These are phyloP conservation scores for Jaltomata sinuosa DNA, from an alignment of 257 asterid genomes.

Conservation along the genomic window DNA sequence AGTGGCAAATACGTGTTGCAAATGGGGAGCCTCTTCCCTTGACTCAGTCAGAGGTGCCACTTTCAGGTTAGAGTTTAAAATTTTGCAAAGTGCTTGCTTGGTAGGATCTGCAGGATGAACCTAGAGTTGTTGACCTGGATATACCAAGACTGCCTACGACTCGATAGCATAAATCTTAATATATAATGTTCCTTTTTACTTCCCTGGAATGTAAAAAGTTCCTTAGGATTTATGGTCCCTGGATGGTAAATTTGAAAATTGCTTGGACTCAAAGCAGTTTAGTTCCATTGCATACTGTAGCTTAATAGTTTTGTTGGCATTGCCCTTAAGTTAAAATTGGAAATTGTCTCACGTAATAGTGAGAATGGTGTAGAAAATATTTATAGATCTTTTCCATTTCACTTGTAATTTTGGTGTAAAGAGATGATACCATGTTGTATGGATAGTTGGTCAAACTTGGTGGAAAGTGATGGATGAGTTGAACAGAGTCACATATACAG, in stretches of 20 bases:
- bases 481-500: background rate
- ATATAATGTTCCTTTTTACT: background rate
- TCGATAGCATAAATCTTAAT: background rate
- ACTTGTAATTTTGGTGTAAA: background rate
- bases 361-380: background rate
- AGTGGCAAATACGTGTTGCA: slow-evolving; percentile 97
- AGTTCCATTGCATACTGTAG: background rate
- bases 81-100: background rate
- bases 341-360: background rate
- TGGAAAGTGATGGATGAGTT: background rate
- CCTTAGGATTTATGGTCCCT: background rate
- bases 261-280: background rate
- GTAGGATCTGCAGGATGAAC: background rate
- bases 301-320: background rate
- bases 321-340: background rate
- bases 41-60: slow-evolving; percentile 76
- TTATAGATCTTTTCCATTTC: background rate
- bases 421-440: background rate
- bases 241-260: background rate
- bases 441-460: background rate
- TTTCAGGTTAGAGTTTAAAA: slow-evolving; percentile 44
- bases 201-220: background rate
- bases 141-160: background rate
- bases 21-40: slow-evolving; percentile 94
- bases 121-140: background rate